These are phyloP conservation scores for Amanita pseudoporphyria DNA, from an alignment of 768 basidiomycete genomes.

Conservation along the genomic window DNA sequence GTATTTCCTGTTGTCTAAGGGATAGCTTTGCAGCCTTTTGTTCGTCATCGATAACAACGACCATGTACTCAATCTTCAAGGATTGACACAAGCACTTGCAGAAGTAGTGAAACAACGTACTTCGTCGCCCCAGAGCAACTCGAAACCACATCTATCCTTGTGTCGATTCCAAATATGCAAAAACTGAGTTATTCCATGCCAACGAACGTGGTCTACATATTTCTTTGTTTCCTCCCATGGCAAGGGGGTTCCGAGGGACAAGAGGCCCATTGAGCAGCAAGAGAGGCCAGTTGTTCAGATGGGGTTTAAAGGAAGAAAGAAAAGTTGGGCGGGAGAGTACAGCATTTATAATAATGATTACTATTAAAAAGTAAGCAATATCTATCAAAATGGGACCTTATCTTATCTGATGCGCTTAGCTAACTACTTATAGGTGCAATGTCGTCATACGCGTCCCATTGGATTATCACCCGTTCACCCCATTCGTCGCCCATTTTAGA, in stretches of 20 bases:
- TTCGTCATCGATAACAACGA: slow-evolving; percentile 74
- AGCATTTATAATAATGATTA: not conserved
- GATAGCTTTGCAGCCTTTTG: slow-evolving; percentile 79
- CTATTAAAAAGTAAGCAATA: too few species aligned
- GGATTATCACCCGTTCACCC: slow-evolving; percentile 55
- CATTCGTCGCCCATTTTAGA: slow-evolving; percentile 79
- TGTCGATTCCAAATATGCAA: slow-evolving; percentile 87
- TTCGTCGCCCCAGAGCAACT: slow-evolving; percentile 98
- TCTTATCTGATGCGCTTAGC: too few species aligned
- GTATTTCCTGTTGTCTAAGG: slow-evolving; percentile 91
- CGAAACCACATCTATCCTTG: slow-evolving; percentile 86
- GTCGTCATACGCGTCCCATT: too few species aligned
- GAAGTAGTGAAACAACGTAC: slow-evolving; percentile 30
- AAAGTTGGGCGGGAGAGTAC: not conserved
- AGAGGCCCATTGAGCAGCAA: slow-evolving; percentile 98
- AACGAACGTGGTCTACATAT: slow-evolving; percentile 81
- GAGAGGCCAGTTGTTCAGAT: too few species aligned
- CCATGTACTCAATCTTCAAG: slow-evolving; percentile 89
- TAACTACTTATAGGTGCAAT: too few species aligned
- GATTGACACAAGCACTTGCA: slow-evolving; percentile 3
- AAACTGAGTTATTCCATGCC: slow-evolving; percentile 93
- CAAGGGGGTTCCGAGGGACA: slow-evolving; percentile 89
- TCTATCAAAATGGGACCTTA: not conserved
- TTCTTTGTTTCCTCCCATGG: slow-evolving; percentile 85
- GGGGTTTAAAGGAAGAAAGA: slow-evolving; percentile 1